A percentile compares a stretch with the other conserved stretches of the same genome.
phyloP scores from a whole-genome alignment of 306 rosid genomes.

The Sechiopsis laciniata region DNA sequence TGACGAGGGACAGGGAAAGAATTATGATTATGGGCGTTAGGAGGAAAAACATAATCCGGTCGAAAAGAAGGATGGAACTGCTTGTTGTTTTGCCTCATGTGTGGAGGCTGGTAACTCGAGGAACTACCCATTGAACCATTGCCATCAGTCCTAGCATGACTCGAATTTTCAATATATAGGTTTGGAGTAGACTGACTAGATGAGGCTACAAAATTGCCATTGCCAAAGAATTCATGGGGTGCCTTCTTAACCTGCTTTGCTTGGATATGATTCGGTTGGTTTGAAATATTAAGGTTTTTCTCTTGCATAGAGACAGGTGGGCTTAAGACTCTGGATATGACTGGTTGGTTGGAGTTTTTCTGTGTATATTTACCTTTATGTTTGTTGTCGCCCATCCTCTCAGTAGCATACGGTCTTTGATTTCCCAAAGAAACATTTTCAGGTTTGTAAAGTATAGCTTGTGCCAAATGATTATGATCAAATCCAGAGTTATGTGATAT shows the following conservation, averaged over 20 bases:
- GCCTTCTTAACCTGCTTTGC: slow-evolving; percentile 50
- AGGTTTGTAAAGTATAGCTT: slow-evolving; percentile 30
- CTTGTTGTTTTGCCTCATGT: slow-evolving; percentile 42
- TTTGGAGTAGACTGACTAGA: slow-evolving; percentile 38
- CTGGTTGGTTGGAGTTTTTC: slow-evolving; percentile 43
- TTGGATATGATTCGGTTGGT: slow-evolving; percentile 30
- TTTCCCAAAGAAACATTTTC: slow-evolving; percentile 38
- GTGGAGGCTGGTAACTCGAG: slow-evolving; percentile 26
- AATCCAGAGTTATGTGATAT: slow-evolving; percentile 33
- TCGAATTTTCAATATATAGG: slow-evolving; percentile 35
- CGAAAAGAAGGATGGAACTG: slow-evolving; percentile 48
- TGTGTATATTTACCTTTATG: slow-evolving; percentile 25
- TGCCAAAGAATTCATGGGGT: slow-evolving; percentile 63
- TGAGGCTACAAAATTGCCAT: slow-evolving; percentile 25
- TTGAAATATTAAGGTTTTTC: slow-evolving; percentile 32
- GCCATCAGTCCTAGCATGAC: slow-evolving; percentile 44
- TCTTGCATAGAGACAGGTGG: slow-evolving; percentile 44
- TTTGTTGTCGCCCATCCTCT: slow-evolving; percentile 45
- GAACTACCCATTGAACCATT: slow-evolving; percentile 37
- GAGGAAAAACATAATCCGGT: slow-evolving; percentile 35
- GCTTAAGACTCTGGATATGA: slow-evolving; percentile 30
- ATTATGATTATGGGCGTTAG: slow-evolving; percentile 39
- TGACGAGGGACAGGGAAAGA: slow-evolving; percentile 39
- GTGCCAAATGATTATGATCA: slow-evolving; percentile 31
- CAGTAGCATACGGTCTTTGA: slow-evolving; percentile 39